Base-by-base conservation (phyloP, 2,329 filamentous ascomycete genomes). In the Alternaria incomplexa region DNA sequence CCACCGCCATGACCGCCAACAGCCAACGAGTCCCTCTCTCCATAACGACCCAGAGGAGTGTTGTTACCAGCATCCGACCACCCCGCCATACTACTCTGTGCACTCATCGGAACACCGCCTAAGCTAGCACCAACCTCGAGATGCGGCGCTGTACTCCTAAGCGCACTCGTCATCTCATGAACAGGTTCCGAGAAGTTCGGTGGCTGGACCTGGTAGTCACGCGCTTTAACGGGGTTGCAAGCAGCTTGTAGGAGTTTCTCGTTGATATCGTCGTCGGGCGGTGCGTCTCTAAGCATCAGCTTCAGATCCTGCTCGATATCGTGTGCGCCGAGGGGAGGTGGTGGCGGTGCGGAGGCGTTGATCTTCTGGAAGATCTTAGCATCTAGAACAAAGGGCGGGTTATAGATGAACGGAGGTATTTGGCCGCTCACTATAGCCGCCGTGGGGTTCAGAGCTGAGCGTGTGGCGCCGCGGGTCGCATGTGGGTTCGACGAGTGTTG, bases 401-500 rank as follows among this genome's bases (percentile, higher is more conserved):
- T 76, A 65, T 76, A 74, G 15, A 81, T 79, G 69, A 84, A 84
- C 8, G 81, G 61, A 1, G 61, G 82, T 51, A 83, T 73, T 23
- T 69, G 76, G 63, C 67, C 80, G 44, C 80, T 80, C 3, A 79
- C 79, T 13, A 81, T 78, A 12, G 78, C 84, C 1, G 86, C 85
- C 13, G 66, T 69, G 20, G 88, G 81, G 63, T 88, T 85, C 44
- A 90, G 81, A 7, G 86, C 83, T 54, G 84, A 86, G 57, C 86
- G 81, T 6, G 84, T 82, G 65, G 85, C 81, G 76, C 86, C 80
- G 69, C 82, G 72, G 65, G 82, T 77, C 77, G 86, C 73, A 82
- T 90, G 78, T 77, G 87, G 80, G 46, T 86, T 88, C 59, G 86
- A 85, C 57, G 85, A 87, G 20, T 86, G 82, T 12, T 86, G 87